phyloP scores from a whole-genome alignment of 805 yeast genomes.

The Ogataea pignaliae region DNA sequence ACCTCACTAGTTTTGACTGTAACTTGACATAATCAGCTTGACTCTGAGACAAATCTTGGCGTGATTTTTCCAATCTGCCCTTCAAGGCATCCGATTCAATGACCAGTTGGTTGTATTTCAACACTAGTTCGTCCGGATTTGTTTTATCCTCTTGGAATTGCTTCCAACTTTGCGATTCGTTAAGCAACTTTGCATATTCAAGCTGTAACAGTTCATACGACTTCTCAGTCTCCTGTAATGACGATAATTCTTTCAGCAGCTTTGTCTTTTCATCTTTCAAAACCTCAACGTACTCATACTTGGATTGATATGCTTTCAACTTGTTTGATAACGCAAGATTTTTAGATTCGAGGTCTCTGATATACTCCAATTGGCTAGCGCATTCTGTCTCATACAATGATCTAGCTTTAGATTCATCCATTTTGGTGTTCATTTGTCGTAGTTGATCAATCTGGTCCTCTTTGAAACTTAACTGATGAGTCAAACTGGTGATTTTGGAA shows the following conservation, averaged over 20 bases:
- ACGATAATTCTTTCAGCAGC: constrained; percentile 35
- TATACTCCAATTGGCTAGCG: constrained; percentile 38
- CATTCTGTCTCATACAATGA: constrained; percentile 29
- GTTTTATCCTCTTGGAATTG: constrained; percentile 28
- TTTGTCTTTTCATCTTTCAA: constrained; percentile 51
- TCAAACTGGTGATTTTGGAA: constrained; percentile 21
- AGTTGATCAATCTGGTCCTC: constrained; percentile 11
- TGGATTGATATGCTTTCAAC: constrained; percentile 44
- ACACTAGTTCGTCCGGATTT: constrained; percentile 4
- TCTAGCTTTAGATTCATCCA: constrained; percentile 27
- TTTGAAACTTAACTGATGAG: constrained; percentile 8
- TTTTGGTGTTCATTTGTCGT: constrained; percentile 1
- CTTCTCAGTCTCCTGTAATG: constrained; percentile 39
- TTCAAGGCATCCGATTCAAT: constrained; percentile 1
- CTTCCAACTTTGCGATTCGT: constrained; percentile 45
- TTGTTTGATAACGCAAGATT: constrained; percentile 50
- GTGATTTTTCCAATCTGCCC: background rate
- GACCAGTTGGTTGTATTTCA: constrained; percentile 6
- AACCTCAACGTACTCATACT: constrained; percentile 43
- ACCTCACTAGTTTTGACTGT: constrained; percentile 9
- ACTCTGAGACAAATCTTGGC: constrained; percentile 6
- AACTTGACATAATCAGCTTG: constrained; percentile 9
- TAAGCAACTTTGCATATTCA: constrained; percentile 43
- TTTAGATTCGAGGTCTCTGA: constrained; percentile 46
- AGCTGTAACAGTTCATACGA: constrained; percentile 45